Base-by-base conservation (phyloP, 2,329 filamentous ascomycete genomes). In the Magnaporthiopsis incrustans region DNA sequence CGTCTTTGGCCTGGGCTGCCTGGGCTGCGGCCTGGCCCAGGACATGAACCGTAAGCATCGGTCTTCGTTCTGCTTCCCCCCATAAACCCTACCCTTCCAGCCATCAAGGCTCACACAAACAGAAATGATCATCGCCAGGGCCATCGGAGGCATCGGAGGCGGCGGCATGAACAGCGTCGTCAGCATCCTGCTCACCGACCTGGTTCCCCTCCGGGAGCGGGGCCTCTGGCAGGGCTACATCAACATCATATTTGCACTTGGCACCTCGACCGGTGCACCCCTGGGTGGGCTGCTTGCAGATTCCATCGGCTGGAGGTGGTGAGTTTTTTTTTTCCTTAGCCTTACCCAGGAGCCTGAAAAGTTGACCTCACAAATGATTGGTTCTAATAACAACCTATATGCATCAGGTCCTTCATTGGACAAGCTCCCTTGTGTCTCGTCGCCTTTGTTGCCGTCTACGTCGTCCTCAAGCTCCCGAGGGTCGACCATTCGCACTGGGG, bases 301-400 rank as follows among this genome's bases (percentile, higher is more conserved):
- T 73, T 84, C 81, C 5, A 81, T 92, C 62, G 89, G 89, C 44
- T 92, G 90, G 90, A 79, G 90, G 68, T 92, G 89, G 87, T 86
- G 76, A 71, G 78, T 71, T 50, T 61, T 30, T 57, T 63, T 8
- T n/a, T n/a, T n/a, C n/a, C n/a, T n/a, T n/a, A n/a, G n/a, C n/a
- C n/a, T n/a, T n/a, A n/a, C n/a, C n/a, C n/a, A n/a, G n/a, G n/a
- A n/a, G n/a, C n/a, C n/a, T n/a, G n/a, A n/a, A n/a, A n/a, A n/a
- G n/a, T 30, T 30, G 27, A 30, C 27, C 27, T 30, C 27, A 30
- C 27, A 30, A 3, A 30, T 30, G 27, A 30, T 30, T 30, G 27
- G 27, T 30, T 3, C 5, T 30, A 30, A 30, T 30, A 30, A 5
- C 27, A 30, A 5, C 27, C 27, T 30, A 30, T 3, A 30, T 30